Conservation (phyloP, 208 protist genomes). For the Leishmania major region DNA sequence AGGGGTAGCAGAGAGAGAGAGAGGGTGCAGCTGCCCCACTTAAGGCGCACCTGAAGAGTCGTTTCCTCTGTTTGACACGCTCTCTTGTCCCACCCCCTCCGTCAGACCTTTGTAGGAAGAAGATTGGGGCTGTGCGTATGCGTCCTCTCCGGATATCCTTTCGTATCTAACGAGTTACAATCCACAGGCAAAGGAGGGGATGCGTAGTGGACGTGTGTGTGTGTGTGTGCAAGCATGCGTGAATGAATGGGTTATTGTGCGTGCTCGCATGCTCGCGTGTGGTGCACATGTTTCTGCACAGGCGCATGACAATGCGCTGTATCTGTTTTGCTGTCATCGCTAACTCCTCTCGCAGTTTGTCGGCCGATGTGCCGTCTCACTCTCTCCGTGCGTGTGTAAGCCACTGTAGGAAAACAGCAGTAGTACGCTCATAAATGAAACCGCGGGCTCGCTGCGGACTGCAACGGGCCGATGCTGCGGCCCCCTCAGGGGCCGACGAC, state of each 20-base stretch:
- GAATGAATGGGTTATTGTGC: not conserved
- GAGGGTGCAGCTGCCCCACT: not conserved
- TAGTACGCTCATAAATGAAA: not conserved
- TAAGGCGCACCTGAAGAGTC: not conserved
- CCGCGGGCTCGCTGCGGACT: not conserved
- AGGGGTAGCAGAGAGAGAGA: not conserved
- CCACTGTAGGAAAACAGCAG: not conserved
- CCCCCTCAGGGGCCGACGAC: not conserved
- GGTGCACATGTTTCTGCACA: not conserved
- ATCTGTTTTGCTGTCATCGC: not conserved
- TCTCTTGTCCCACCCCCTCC: not conserved
- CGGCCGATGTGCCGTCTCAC: not conserved
- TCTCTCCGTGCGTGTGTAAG: not conserved
- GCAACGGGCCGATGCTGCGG: not conserved
- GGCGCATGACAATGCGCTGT: not conserved
- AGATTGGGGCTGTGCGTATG: not conserved
- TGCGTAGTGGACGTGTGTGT: not conserved
- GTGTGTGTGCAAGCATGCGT: not conserved
- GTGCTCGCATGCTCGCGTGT: not conserved
- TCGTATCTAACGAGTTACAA: constrained; percentile 3
- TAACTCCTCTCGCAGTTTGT: not conserved
- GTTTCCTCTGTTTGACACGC: not conserved
- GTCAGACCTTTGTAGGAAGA: constrained; percentile 1
- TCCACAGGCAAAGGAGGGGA: not conserved
- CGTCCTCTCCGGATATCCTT: constrained; percentile 5